Conservation (phyloP, 371 early-diverging fungal species). For the Apophysomyces ossiformis region DNA sequence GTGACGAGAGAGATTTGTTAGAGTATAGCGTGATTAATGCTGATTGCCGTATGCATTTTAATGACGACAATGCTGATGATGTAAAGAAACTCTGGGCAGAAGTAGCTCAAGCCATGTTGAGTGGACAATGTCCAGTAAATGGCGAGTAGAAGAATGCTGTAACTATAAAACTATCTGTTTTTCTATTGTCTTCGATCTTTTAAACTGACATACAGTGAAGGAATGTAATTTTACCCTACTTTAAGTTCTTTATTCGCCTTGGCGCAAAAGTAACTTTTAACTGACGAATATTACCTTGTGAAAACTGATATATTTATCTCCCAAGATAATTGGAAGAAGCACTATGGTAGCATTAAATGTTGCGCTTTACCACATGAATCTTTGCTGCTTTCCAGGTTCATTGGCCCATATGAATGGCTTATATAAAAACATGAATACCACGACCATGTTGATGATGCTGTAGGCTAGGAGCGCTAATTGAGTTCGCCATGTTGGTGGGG, state of each 20-base stretch:
- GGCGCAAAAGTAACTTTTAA: no score
- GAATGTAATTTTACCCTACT: no score
- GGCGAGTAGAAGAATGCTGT: slow-evolving; percentile 13
- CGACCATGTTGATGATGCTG: slow-evolving; percentile 56
- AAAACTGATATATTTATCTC: no score
- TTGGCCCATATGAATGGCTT: slow-evolving; percentile 76
- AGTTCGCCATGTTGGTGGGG: slow-evolving; percentile 20
- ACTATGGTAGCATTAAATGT: no score
- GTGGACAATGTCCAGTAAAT: slow-evolving; percentile 43
- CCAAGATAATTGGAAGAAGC: no score
- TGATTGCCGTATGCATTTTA: slow-evolving; percentile 51
- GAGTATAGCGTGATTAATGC: slow-evolving; percentile 56
- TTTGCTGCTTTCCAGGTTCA: slow-evolving; percentile 68
- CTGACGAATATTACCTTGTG: no score
- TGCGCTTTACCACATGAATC: slow-evolving; percentile 88
- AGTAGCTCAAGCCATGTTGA: slow-evolving; percentile 39
- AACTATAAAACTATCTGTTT: not conserved
- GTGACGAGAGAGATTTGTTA: slow-evolving; percentile 38
- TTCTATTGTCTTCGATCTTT: no score
- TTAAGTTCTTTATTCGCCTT: no score
- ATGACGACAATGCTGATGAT: slow-evolving; percentile 49
- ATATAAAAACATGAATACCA: slow-evolving; percentile 73
- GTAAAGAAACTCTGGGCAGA: slow-evolving; percentile 49
- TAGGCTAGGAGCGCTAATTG: slow-evolving; percentile 36
- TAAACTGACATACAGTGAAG: no score